A percentile compares a stretch with the other conserved stretches of the same genome.
These are phyloP conservation scores for Gigaspora rosea DNA, from an alignment of 192 early-diverging fungal species.

Conservation along the genomic window DNA sequence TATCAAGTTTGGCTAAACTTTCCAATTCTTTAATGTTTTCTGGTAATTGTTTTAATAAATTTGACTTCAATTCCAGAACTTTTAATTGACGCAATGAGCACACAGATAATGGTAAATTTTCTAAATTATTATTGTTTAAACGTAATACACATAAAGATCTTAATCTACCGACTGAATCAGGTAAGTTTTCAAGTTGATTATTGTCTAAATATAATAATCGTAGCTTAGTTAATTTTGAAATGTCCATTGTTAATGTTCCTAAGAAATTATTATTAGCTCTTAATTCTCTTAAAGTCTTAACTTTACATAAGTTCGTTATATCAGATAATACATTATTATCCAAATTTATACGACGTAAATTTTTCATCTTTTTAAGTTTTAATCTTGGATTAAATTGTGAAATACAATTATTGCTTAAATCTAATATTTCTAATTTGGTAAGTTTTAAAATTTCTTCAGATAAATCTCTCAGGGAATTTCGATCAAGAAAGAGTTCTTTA, in stretches of 20 bases:
- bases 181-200: slow-evolving; percentile 39
- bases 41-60: slow-evolving; percentile 41
- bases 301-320: slow-evolving; percentile 42
- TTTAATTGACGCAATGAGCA: slow-evolving; percentile 44
- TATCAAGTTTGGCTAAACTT: slow-evolving; percentile 52
- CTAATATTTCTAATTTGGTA: slow-evolving; percentile 46
- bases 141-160: slow-evolving; percentile 41
- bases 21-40: slow-evolving; percentile 48
- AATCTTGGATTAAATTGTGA: slow-evolving; percentile 45
- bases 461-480: slow-evolving; percentile 46
- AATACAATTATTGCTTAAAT: slow-evolving; percentile 49
- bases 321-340: slow-evolving; percentile 48
- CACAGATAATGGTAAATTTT: slow-evolving; percentile 38
- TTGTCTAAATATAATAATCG: slow-evolving; percentile 44
- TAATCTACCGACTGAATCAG: slow-evolving; percentile 45
- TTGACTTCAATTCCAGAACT: slow-evolving; percentile 42
- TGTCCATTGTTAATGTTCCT: slow-evolving; percentile 35
- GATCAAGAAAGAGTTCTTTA: slow-evolving; percentile 47
- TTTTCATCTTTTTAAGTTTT: slow-evolving; percentile 46
- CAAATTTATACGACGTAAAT: slow-evolving; percentile 43
- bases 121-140: slow-evolving; percentile 43
- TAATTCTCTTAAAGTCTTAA: slow-evolving; percentile 44
- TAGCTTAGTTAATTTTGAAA: slow-evolving; percentile 43
- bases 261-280: slow-evolving; percentile 47
- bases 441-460: slow-evolving; percentile 49